Evolutionary conservation across 306 rosid genomes (phyloP).

Genomic region (Hippophae gyantsensis): DNA sequence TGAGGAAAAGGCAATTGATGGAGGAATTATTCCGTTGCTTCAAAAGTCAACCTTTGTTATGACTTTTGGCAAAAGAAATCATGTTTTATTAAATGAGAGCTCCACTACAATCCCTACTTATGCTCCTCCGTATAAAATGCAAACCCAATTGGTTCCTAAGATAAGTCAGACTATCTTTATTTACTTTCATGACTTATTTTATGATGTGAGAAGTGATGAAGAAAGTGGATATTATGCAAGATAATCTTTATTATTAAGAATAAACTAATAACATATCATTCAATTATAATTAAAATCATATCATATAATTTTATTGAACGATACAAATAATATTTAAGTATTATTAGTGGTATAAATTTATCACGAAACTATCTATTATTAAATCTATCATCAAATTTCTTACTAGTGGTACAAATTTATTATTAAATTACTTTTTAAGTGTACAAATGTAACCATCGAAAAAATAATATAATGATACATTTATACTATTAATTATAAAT

Average conservation of each 20-base stretch:
- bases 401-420: too few species aligned
- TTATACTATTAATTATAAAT: too few species aligned
- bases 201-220: conserved; percentile 89
- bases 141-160: conserved; percentile 8
- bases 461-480: too few species aligned
- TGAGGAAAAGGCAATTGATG: conserved; percentile 87
- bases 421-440: too few species aligned
- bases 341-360: too few species aligned
- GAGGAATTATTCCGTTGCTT: conserved; percentile 71
- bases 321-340: too few species aligned
- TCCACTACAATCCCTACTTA: conserved; percentile 84
- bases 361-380: too few species aligned
- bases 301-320: neutral
- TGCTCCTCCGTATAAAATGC: conserved; percentile 88
- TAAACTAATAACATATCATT: too few species aligned
- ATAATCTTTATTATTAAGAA: conserved; percentile 22
- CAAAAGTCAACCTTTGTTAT: conserved; percentile 74
- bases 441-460: too few species aligned
- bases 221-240: conserved; percentile 96
- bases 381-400: too few species aligned
- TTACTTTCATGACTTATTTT: conserved; percentile 79
- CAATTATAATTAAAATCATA: too few species aligned
- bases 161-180: conserved; percentile 24
- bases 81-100: conserved; percentile 74
- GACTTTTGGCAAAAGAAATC: conserved; percentile 84